These are phyloP conservation scores for Fusarium hostae DNA, from an alignment of 2,329 filamentous ascomycete genomes.

Conservation along the genomic window DNA sequence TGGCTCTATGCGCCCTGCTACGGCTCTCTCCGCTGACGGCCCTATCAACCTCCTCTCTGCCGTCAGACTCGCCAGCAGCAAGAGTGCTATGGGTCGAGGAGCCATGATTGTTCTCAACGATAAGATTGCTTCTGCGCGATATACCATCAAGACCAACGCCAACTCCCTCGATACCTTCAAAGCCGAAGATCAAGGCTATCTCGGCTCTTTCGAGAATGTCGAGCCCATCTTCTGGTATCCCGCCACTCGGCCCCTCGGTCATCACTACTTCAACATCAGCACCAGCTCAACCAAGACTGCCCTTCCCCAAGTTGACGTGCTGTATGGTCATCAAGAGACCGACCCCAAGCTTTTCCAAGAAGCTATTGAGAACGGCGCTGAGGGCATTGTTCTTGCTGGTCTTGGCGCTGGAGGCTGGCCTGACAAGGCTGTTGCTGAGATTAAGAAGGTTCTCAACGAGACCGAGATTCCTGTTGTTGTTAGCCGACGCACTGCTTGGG, in stretches of 20 bases:
- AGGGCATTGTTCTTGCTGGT: constrained; percentile 66
- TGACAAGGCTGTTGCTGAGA: constrained; percentile 48
- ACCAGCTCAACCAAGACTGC: constrained; percentile 36
- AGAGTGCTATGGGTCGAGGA: constrained; percentile 60
- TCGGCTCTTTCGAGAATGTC: constrained; percentile 68
- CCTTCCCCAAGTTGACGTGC: constrained; percentile 65
- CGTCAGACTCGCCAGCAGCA: constrained; percentile 63
- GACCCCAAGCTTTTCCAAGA: constrained; percentile 57
- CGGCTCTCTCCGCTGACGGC: constrained; percentile 70
- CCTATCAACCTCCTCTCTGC: constrained; percentile 70
- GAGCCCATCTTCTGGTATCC: constrained; percentile 69
- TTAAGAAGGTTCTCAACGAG: constrained; percentile 56
- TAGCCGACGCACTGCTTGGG: constrained; percentile 61
- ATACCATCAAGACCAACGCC: constrained; percentile 69
- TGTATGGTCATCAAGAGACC: constrained; percentile 65
- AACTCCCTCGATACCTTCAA: constrained; percentile 72
- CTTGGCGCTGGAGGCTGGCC: constrained; percentile 64
- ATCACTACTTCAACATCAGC: constrained; percentile 55
- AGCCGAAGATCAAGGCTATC: constrained; percentile 64
- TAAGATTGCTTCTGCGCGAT: constrained; percentile 65
- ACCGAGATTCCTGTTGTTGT: constrained; percentile 59
- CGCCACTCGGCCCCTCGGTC: constrained; percentile 58
- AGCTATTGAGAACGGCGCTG: constrained; percentile 59
- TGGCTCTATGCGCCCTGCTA: constrained; percentile 71
- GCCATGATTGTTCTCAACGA: constrained; percentile 71